Base-by-base conservation (phyloP, 441 rosid genomes). In the Gossypium schwendimanii region DNA sequence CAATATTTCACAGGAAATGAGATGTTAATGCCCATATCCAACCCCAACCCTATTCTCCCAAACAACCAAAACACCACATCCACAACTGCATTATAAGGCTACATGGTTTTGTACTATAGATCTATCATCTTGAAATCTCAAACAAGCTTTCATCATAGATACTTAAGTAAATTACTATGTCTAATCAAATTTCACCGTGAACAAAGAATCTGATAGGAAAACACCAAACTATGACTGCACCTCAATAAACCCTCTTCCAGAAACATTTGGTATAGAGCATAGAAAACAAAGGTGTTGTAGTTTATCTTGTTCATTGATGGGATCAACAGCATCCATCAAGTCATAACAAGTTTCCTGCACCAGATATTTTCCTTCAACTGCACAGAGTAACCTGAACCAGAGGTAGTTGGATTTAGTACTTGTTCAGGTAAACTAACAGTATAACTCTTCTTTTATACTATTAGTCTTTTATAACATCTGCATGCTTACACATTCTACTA, bases 191-290 rank as follows among this genome's bases (percentile, higher is more conserved):
- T 67, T 67, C 54, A 26, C 45, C 0, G 24, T 15, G 21, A 26
- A 47, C 14, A 15, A 3, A 73, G 2, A 14, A 70, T 28, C 73
- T 31, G 14, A 14, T 39, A 36, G 63, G 69, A 58, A 60, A 72
- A 60, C 26, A 77, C 21, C 11, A 44, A 21, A 31, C 2, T 26
- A 74, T 17, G 21, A 33, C 52, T 54, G 28, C 60, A 84, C 87
- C 87, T 84, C 87, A 26, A 84, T 76, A n/a, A 82, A 80, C 50
- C 87, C 87, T 77, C 87, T 78, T 10, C 87, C 87, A 47, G 69
- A 64, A 63, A 77, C 73, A 74, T 65, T 39, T 5, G 87, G 87
- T 23, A 82, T 55, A 12, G 81, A 70, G 70, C 81, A 80, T 20
- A 8, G 24, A 61, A 84, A 74, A 74, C 73, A 72, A 62, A 84